These are phyloP conservation scores for Lactarius hengduanensis DNA, from an alignment of 768 basidiomycete species.

Conservation along the genomic window DNA sequence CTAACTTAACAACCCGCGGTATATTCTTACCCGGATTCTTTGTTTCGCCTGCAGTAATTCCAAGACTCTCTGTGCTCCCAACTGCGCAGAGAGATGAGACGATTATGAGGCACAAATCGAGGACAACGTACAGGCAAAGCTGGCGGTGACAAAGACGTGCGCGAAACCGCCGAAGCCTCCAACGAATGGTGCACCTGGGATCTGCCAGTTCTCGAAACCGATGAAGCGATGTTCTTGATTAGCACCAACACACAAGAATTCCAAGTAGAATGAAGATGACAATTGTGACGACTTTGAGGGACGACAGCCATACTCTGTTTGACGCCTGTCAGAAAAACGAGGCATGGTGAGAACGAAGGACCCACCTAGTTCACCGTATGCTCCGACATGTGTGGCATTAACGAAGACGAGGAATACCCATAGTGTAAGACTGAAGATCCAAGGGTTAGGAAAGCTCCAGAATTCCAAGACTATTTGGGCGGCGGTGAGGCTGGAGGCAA, in stretches of 20 bases:
- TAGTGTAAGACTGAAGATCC: conserved; percentile 71
- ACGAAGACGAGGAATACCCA: conserved; percentile 73
- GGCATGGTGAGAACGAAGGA: not conserved
- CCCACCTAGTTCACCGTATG: conserved; percentile 82
- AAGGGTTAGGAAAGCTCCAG: conserved; percentile 64
- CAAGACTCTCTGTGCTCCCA: conserved; percentile 88
- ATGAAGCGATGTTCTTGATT: conserved; percentile 68
- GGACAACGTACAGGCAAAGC: conserved; percentile 70
- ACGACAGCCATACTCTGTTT: conserved; percentile 85
- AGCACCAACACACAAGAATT: conserved; percentile 69
- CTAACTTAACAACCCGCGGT: conserved; percentile 84
- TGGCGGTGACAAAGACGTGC: conserved; percentile 79
- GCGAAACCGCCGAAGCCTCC: conserved; percentile 84
- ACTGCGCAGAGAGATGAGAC: conserved; percentile 39
- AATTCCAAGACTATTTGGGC: conserved; percentile 79
- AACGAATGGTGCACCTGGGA: conserved; percentile 80
- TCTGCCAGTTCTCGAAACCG: conserved; percentile 68
- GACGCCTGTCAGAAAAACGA: not conserved
- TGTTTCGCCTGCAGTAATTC: conserved; percentile 91
- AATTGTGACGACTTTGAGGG: conserved; percentile 77
- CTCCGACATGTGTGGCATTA: conserved; percentile 68
- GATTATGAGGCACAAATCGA: conserved; percentile 1
- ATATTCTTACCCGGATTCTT: conserved; percentile 85
- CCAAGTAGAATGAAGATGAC: conserved; percentile 77
- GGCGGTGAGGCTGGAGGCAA: conserved; percentile 83